Percentiles rank a stretch among this genome's conserved stretches.
These are phyloP conservation scores for Amanita pseudoporphyria DNA, from an alignment of 768 basidiomycete genomes.

Conservation along the genomic window DNA sequence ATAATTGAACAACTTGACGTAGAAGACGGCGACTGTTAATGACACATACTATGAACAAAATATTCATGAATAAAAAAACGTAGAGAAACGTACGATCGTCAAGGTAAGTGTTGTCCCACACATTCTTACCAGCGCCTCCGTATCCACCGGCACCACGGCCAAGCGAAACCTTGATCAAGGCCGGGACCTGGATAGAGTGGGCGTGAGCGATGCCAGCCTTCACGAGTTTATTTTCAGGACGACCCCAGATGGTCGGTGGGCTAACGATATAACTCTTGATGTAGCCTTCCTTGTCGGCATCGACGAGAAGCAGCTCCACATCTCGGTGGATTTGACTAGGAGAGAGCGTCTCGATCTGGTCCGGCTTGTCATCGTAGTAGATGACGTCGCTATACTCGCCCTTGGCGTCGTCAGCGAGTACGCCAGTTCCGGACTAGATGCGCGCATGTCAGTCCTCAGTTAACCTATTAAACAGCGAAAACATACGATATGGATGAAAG, in stretches of 20 bases:
- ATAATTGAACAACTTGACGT: conserved; percentile 31
- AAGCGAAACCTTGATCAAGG: conserved; percentile 33
- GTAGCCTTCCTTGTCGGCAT: conserved; percentile 42
- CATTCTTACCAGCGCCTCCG: conserved; percentile 46
- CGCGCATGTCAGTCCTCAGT: not conserved
- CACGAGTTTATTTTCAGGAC: conserved; percentile 36
- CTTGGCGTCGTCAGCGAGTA: conserved; percentile 34
- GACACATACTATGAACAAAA: not conserved
- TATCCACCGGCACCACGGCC: conserved; percentile 41
- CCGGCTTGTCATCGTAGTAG: conserved; percentile 39
- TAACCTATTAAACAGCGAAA: not conserved
- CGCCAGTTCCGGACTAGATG: conserved; percentile 41
- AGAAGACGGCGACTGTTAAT: conserved; percentile 33
- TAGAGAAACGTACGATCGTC: conserved; percentile 44
- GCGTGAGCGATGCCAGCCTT: conserved; percentile 43
- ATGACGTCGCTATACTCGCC: conserved; percentile 30
- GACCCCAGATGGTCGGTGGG: conserved; percentile 52
- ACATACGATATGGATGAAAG: conserved; percentile 56
- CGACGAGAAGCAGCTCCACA: conserved; percentile 37
- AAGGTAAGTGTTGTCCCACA: conserved; percentile 50
- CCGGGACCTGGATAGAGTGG: conserved; percentile 43
- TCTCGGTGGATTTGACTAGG: conserved; percentile 37
- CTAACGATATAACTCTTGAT: conserved; percentile 40
- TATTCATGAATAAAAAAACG: not conserved
- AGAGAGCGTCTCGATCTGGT: conserved; percentile 36